Percentiles rank a stretch among this genome's conserved stretches.
Evolutionary conservation across 164 flowering plant genomes (phyloP).

Genomic region (Chimonanthus praecox): DNA sequence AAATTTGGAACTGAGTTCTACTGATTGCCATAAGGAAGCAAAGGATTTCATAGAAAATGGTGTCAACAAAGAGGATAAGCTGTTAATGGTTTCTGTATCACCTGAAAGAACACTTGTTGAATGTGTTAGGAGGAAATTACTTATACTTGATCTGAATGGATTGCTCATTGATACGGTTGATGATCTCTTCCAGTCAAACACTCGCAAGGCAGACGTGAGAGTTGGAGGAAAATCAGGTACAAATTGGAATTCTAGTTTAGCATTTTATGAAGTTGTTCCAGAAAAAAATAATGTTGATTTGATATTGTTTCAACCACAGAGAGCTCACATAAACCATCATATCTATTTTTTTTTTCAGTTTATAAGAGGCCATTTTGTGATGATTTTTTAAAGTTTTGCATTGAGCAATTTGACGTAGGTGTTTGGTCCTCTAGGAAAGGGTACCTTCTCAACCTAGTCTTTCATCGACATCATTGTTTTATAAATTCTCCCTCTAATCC

Average conservation of each 20-base stretch:
- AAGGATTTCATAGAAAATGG: neutral
- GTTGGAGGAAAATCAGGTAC: slow-evolving; percentile 58
- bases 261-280: neutral
- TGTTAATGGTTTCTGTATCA: slow-evolving; percentile 4
- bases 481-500: neutral
- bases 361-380: slow-evolving; percentile 70
- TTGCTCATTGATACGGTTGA: slow-evolving; percentile 65
- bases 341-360: slow-evolving; percentile 40
- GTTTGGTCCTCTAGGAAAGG: slow-evolving; percentile 82
- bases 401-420: slow-evolving; percentile 74
- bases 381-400: slow-evolving; percentile 77
- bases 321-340: neutral
- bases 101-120: slow-evolving; percentile 6
- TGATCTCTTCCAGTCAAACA: slow-evolving; percentile 30
- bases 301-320: neutral
- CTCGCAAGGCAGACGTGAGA: slow-evolving; percentile 31
- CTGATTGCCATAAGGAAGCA: neutral
- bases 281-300: neutral
- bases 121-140: slow-evolving; percentile 47
- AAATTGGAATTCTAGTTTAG: slow-evolving; percentile 10
- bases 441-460: slow-evolving; percentile 27
- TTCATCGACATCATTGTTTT: neutral
- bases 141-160: slow-evolving; percentile 89
- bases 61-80: neutral
- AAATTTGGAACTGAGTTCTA: neutral